Percentiles rank a stretch among this genome's conserved stretches.
Evolutionary conservation across 2,329 filamentous ascomycete genomes (phyloP).

Genomic region (Emergomyces pasteurianus): DNA sequence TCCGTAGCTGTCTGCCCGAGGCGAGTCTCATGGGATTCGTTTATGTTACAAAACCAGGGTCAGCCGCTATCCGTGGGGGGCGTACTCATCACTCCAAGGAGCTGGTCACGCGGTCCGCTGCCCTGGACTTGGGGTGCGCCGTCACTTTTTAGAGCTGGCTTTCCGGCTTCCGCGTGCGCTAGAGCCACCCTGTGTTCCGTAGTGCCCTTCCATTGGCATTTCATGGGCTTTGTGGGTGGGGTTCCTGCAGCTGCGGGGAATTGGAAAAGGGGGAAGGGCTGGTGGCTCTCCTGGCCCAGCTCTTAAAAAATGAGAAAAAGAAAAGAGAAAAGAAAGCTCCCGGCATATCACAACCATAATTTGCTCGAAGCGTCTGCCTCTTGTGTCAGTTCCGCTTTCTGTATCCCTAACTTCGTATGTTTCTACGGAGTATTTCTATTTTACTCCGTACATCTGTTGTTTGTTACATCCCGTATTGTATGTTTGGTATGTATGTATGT

Average conservation of each 20-base stretch:
- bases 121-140: neutral
- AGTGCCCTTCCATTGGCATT: neutral
- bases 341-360: neutral
- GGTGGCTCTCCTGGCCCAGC: neutral
- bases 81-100: too few relatives aligned
- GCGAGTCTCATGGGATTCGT: neutral
- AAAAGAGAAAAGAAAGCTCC: too few relatives aligned
- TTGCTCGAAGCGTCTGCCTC: neutral
- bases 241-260: neutral
- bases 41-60: neutral
- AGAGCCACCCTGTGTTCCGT: neutral
- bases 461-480: neutral
- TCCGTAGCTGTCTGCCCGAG: too few relatives aligned
- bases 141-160: neutral
- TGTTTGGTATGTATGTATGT: neutral
- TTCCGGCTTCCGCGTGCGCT: constrained; percentile 1
- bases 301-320: too few relatives aligned
- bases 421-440: neutral
- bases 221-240: neutral
- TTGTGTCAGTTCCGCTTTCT: neutral
- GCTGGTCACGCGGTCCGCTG: neutral
- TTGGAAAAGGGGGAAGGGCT: neutral
- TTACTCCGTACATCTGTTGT: neutral
- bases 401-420: neutral
- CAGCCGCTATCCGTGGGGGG: neutral